A percentile compares a stretch with the other conserved stretches of the same genome.
Conservation (phyloP, 176 grass and related monocot genomes). For the Chloris gayana region DNA sequence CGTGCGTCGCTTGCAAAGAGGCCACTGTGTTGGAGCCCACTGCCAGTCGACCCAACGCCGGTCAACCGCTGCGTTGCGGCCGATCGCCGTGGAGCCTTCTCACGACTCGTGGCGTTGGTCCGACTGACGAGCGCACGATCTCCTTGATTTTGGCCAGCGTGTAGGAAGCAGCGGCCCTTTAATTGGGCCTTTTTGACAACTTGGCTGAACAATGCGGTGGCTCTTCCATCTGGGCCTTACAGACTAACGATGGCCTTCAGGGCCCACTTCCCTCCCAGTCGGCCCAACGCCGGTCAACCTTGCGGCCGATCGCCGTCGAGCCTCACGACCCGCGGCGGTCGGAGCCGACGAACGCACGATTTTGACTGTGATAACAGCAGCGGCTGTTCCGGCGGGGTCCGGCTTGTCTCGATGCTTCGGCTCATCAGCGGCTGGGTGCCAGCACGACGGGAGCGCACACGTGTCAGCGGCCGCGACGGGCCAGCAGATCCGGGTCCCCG, state of each 20-base stretch:
- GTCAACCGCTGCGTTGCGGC: no score
- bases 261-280: not conserved
- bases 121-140: no score
- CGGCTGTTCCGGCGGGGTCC: not conserved
- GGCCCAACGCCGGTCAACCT: not conserved
- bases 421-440: not conserved
- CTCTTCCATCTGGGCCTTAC: not conserved
- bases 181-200: no score
- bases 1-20: no score
- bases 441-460: slow-evolving; percentile 12
- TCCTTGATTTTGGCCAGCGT: no score
- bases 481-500: slow-evolving; percentile 17
- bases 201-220: no score
- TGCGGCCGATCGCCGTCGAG: not conserved
- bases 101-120: no score
- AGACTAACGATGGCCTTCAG: not conserved
- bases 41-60: no score
- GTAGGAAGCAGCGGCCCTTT: no score
- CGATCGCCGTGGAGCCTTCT: no score
- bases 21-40: no score
- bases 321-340: not conserved
- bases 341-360: not conserved
- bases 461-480: not conserved
- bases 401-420: not conserved
- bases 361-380: not conserved